A percentile compares a stretch with the other conserved stretches of the same genome.
Conservation (phyloP, 331 rosid genomes). For the Cydonia oblonga region DNA sequence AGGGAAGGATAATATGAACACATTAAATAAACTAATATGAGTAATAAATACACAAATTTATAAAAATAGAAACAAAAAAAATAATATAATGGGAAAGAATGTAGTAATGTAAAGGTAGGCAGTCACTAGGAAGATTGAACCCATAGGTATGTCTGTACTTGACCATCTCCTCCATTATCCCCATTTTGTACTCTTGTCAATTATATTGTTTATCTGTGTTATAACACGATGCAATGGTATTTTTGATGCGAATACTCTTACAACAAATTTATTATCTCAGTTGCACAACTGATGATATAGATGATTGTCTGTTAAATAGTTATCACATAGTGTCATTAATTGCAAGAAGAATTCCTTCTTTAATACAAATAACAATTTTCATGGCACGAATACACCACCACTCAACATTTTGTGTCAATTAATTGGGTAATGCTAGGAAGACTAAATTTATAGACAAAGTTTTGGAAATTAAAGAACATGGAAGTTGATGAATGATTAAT, state of each 20-base stretch:
- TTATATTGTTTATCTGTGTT: background rate
- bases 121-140: background rate
- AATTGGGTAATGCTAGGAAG: no score
- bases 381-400: no score
- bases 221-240: background rate
- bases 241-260: no score
- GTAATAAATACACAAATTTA: slow-evolving; percentile 6
- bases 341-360: background rate
- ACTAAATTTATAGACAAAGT: no score
- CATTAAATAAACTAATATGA: background rate
- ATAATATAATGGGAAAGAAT: background rate
- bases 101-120: background rate
- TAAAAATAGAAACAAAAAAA: background rate
- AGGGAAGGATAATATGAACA: slow-evolving; percentile 6
- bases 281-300: no score
- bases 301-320: background rate
- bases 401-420: no score
- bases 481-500: no score
- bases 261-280: no score
- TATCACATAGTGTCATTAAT: background rate
- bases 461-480: no score
- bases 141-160: slow-evolving; percentile 1
- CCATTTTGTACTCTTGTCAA: background rate
- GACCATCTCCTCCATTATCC: slow-evolving; percentile 15
- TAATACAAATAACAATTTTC: no score